phyloP scores from a whole-genome alignment of 2,329 filamentous ascomycete species.

The Alternaria hordeiaustralica region DNA sequence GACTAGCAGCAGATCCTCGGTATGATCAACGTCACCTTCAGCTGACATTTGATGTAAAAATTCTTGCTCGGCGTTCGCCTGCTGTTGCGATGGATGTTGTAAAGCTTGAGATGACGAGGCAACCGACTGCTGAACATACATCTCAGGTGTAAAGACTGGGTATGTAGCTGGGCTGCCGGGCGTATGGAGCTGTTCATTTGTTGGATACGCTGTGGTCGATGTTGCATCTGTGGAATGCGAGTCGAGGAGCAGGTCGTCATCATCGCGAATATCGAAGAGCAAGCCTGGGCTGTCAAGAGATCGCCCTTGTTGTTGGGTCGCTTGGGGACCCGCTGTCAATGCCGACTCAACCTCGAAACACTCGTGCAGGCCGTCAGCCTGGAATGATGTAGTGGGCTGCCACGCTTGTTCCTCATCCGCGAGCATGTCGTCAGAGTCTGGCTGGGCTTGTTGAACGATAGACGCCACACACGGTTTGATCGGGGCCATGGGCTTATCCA shows the following conservation, averaged over 20 bases:
- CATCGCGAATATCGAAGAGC: background rate
- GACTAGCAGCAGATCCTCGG: background rate
- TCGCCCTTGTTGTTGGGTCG: background rate
- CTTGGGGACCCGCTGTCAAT: background rate
- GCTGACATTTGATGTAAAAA: background rate
- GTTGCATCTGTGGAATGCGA: background rate
- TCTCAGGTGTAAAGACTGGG: background rate
- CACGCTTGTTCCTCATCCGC: background rate
- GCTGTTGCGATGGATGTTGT: background rate
- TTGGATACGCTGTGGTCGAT: background rate
- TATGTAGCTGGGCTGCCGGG: background rate
- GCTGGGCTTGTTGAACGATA: background rate
- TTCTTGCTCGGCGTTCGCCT: background rate
- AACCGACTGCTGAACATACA: background rate
- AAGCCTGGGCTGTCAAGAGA: background rate
- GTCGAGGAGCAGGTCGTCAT: constrained; percentile 7
- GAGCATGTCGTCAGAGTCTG: constrained; percentile 16
- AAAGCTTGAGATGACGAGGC: background rate
- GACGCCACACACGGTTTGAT: constrained; percentile 8
- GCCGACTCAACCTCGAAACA: background rate
- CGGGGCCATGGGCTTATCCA: background rate
- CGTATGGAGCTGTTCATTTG: background rate
- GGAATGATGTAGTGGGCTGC: background rate
- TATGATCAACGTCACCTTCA: background rate
- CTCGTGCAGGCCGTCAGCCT: background rate